Evolutionary conservation across 164 flowering plant species (phyloP).

Genomic region (Vitis labrusca): DNA sequence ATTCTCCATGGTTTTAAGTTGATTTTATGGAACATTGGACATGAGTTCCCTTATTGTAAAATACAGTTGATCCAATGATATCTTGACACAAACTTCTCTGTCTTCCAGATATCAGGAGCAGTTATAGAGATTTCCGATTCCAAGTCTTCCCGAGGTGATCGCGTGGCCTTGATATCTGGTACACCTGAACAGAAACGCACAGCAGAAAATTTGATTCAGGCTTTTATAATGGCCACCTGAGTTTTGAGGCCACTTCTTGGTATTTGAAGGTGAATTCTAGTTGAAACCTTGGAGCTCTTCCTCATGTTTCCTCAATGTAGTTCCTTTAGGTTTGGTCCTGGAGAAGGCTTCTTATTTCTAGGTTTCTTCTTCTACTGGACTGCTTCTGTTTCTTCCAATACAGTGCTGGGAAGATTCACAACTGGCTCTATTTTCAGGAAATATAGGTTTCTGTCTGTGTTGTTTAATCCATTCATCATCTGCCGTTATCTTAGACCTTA

Average conservation of each 20-base stretch:
- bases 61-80: neutral
- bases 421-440: constrained; percentile 13
- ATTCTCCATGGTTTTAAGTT: neutral
- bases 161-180: constrained; percentile 81
- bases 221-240: constrained; percentile 86
- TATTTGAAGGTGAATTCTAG: constrained; percentile 28
- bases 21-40: neutral
- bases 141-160: constrained; percentile 77
- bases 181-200: constrained; percentile 86
- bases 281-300: constrained; percentile 18
- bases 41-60: neutral
- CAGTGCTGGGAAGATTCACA: constrained; percentile 9
- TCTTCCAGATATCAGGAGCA: constrained; percentile 89
- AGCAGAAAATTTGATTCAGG: constrained; percentile 91
- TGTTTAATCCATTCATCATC: constrained; percentile 26
- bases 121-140: constrained; percentile 75
- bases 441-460: constrained; percentile 17
- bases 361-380: constrained; percentile 22
- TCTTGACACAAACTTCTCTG: constrained; percentile 11
- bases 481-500: constrained; percentile 27
- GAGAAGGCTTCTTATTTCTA: constrained; percentile 22
- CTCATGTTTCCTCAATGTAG: constrained; percentile 22
- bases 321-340: constrained; percentile 31
- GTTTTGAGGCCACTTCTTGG: constrained; percentile 2
- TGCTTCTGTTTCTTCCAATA: constrained; percentile 18